Evolutionary conservation across 192 early-diverging fungal genomes (phyloP).

Genomic region (Entomortierella lignicola): DNA sequence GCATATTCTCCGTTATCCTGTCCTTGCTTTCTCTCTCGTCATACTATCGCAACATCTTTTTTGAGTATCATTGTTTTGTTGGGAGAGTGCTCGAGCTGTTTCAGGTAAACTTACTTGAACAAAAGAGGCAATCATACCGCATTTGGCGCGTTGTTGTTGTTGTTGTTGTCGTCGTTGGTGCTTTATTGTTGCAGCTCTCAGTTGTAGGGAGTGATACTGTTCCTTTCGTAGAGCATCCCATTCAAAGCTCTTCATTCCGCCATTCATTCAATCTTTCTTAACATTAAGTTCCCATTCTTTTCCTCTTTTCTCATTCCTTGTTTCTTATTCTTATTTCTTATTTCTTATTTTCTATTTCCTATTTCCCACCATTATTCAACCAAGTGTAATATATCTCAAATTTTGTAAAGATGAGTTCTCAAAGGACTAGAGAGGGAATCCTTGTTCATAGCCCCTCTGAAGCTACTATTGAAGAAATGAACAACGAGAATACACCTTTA

Average conservation of each 20-base stretch:
- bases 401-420: neutral
- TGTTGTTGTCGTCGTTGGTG: no score
- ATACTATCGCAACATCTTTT: neutral
- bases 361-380: no score
- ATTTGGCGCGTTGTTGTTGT: neutral
- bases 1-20: neutral
- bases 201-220: neutral
- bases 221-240: neutral
- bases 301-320: neutral
- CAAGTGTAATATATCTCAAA: no score
- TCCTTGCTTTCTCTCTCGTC: neutral
- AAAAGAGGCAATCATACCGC: neutral
- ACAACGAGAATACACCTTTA: slow-evolving; percentile 19
- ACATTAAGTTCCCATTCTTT: no score
- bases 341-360: no score
- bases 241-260: neutral
- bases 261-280: no score
- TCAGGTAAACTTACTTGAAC: neutral
- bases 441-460: slow-evolving; percentile 19
- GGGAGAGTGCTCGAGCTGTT: neutral
- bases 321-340: neutral
- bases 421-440: neutral
- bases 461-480: slow-evolving; percentile 11
- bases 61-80: no score
- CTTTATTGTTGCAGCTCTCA: neutral